A percentile compares a stretch with the other conserved stretches of the same genome.
Evolutionary conservation across 2,329 filamentous ascomycete genomes (phyloP).

Genomic region (Colletotrichum eremochloae): DNA sequence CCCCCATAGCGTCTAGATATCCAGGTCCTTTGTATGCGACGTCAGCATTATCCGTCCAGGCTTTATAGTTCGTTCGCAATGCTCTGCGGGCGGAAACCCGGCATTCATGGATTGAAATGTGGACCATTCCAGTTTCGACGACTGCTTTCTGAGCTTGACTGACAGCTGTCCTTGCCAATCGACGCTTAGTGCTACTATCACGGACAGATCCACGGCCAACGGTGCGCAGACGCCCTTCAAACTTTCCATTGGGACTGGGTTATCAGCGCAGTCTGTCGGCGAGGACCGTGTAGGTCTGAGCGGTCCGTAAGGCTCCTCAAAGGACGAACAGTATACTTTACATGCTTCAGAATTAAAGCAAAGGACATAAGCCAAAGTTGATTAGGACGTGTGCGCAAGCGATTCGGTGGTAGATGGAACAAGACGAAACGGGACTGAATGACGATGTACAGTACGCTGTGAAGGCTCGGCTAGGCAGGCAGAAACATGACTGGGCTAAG

Average conservation of each 20-base stretch:
- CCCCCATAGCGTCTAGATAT: constrained; percentile 57
- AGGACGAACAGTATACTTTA: not conserved
- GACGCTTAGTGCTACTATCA: not conserved
- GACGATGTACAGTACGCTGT: not conserved
- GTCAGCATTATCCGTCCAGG: not conserved
- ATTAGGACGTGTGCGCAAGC: not conserved
- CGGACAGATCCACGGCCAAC: not conserved
- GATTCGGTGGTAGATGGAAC: no score
- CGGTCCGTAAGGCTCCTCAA: not conserved
- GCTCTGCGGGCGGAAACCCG: constrained; percentile 1
- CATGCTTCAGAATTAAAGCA: not conserved
- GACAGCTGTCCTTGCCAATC: constrained; percentile 2
- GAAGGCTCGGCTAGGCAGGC: no score
- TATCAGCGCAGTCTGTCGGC: not conserved
- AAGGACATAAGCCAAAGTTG: not conserved
- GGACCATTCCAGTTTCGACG: not conserved
- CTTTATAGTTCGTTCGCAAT: not conserved
- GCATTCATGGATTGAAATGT: not conserved
- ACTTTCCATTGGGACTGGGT: not conserved
- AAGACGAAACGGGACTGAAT: not conserved
- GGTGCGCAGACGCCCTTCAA: not conserved
- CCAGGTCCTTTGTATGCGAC: constrained; percentile 16
- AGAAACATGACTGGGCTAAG: not conserved
- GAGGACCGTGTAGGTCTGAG: constrained; percentile 16
- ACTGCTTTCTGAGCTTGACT: not conserved